These are phyloP conservation scores for Erysimum cheiri DNA, from an alignment of 441 rosid species.

Conservation along the genomic window DNA sequence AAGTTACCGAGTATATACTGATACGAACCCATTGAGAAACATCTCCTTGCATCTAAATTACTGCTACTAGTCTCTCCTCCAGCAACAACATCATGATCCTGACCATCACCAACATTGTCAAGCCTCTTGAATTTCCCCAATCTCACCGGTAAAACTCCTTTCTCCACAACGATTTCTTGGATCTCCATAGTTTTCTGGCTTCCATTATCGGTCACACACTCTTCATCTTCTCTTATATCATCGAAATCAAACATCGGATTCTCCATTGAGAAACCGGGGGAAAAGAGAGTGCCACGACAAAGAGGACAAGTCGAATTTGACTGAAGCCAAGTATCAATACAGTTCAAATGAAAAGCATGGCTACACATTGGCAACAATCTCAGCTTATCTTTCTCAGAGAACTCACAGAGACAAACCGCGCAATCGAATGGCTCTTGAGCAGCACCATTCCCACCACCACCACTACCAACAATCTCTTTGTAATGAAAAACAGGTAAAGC, in stretches of 20 bases:
- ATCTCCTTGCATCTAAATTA: constrained; percentile 70
- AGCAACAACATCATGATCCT: constrained; percentile 42
- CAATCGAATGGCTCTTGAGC: constrained; percentile 72
- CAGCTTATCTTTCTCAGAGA: constrained; percentile 66
- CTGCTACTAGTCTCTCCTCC: constrained; percentile 78
- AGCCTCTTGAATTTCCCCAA: constrained; percentile 71
- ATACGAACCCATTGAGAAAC: constrained; percentile 78
- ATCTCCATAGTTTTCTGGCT: constrained; percentile 64
- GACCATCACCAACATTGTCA: constrained; percentile 36
- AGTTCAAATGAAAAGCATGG: constrained; percentile 74
- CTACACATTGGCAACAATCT: constrained; percentile 72
- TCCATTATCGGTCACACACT: constrained; percentile 42
- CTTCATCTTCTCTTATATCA: constrained; percentile 60
- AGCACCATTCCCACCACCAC: constrained; percentile 29
- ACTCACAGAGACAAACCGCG: constrained; percentile 77
- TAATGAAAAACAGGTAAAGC: constrained; percentile 74
- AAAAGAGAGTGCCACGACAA: constrained; percentile 65
- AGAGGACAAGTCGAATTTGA: constrained; percentile 79
- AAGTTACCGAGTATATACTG: constrained; percentile 72
- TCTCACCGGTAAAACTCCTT: constrained; percentile 63
- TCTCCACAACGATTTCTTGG: constrained; percentile 61
- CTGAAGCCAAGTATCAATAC: constrained; percentile 77
- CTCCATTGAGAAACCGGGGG: constrained; percentile 61
- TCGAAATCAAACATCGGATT: constrained; percentile 67
- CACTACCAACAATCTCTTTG: constrained; percentile 56